Evolutionary conservation across 345 rosid genomes (phyloP), one percentile per base, ranked within the genome.

Genomic region (Eutrema yunnanense): DNA sequence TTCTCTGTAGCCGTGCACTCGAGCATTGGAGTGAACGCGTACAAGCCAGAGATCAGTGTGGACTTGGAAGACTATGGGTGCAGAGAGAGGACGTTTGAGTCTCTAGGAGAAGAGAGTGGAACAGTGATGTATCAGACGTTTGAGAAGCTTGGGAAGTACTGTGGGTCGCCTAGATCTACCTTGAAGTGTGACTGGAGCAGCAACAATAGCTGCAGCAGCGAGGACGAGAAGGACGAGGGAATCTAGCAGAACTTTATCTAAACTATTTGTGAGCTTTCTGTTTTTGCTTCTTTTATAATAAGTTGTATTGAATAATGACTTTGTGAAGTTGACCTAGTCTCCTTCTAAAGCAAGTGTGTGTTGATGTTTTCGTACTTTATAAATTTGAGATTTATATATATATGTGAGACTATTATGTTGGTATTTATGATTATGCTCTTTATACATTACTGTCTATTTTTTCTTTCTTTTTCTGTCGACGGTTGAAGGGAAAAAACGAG

Each of bases 1-100:
- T 89, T 95, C 80, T 88, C 99, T 6, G 81, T 92, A 2, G 87
- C 97, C 0, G 46, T 95, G 59, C 99, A 87, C 72, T 71, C 84
- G 22, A 79, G 81, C 56, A 27, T 61, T 32, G 70, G 16, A 0
- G 69, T 40, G 5, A 79, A 65, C 11, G 75, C 83, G 2, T 71
- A 76, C 69, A 70, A 67, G 34, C 50, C 55, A 9, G 82, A 73
- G 66, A 79, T 88, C 64, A 77, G 77, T 13, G 61, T 78, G 30
- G 79, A 79, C 53, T 54, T 79, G 79, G 80, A 77, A 40, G 96
- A 90, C 5, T 95, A 79, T 58, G 71, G 72, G 5, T 73, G 75
- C 67, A 56, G 41, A 29, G 82, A 79, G 71, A 74, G 71, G 64
- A 79, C 72, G 2, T 55, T 62, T 11, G 75, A 79, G 68, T 64